These are phyloP conservation scores for Kewa caespitosa DNA, from an alignment of 179 eudicot species.

Conservation along the genomic window DNA sequence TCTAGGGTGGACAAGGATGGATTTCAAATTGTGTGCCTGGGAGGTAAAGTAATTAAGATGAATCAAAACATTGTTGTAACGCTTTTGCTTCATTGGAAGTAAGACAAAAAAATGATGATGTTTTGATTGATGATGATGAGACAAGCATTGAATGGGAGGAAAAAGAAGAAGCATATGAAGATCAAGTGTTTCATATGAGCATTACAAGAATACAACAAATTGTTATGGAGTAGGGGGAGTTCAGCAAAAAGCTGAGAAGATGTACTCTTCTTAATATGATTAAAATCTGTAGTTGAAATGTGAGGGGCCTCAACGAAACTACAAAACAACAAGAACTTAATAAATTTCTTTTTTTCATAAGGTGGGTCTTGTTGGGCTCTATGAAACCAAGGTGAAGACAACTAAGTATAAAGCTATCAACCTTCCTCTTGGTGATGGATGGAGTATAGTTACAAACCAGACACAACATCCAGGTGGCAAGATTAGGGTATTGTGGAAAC, in stretches of 20 bases:
- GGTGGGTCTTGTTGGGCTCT: not conserved
- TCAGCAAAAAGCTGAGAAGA: not conserved
- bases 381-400: not conserved
- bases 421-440: not conserved
- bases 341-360: not conserved
- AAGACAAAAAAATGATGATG: no score
- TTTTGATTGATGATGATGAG: no score
- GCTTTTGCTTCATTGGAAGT: no score
- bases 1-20: no score
- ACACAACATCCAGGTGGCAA: not conserved
- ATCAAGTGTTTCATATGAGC: not conserved
- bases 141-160: no score
- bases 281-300: not conserved
- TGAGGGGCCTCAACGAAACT: not conserved
- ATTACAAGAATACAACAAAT: no score
- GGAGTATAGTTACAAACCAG: not conserved
- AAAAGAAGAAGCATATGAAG: no score
- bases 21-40: no score
- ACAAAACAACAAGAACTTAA: not conserved
- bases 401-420: not conserved
- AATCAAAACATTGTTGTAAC: no score
- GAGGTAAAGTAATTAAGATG: no score
- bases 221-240: no score
- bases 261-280: not conserved
- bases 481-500: not conserved